phyloP scores from a whole-genome alignment of 208 protist genomes.

The Leishmania guyanensis region DNA sequence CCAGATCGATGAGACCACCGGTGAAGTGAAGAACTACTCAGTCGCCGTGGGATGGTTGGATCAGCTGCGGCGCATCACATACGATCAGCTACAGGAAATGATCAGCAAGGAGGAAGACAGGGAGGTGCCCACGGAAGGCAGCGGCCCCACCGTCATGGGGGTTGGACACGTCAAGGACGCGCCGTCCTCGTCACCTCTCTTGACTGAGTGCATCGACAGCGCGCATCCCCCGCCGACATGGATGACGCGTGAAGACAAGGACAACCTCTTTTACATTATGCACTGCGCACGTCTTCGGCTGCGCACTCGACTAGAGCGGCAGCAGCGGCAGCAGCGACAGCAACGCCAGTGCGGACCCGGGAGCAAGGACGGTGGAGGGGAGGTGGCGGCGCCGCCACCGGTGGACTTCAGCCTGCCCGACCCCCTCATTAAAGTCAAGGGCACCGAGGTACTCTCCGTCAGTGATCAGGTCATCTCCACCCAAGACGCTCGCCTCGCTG shows the following conservation, averaged over 20 bases:
- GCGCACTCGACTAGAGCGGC: slow-evolving; percentile 38
- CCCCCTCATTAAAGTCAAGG: slow-evolving; percentile 69
- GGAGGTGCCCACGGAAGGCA: background rate
- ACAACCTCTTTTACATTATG: slow-evolving; percentile 59
- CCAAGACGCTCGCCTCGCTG: slow-evolving; percentile 75
- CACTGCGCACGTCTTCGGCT: slow-evolving; percentile 48
- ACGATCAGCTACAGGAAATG: slow-evolving; percentile 79
- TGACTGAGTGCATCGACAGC: background rate
- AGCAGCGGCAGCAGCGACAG: slow-evolving; percentile 12
- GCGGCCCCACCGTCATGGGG: background rate
- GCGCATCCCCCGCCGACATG: slow-evolving; percentile 45
- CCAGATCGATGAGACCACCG: slow-evolving; percentile 65
- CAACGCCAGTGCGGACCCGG: background rate
- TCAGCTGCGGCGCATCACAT: slow-evolving; percentile 84
- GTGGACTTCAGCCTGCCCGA: slow-evolving; percentile 74
- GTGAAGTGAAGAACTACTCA: slow-evolving; percentile 74
- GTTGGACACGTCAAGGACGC: background rate
- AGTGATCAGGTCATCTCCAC: slow-evolving; percentile 81
- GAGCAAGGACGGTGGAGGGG: background rate
- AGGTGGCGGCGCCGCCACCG: slow-evolving; percentile 4
- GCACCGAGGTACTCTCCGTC: slow-evolving; percentile 61
- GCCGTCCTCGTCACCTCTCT: background rate
- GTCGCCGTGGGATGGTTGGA: slow-evolving; percentile 78
- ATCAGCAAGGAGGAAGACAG: slow-evolving; percentile 32
- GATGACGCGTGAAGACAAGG: slow-evolving; percentile 50